Conservation (phyloP, 2,329 filamentous ascomycete species). For the Xylaria sp. region DNA sequence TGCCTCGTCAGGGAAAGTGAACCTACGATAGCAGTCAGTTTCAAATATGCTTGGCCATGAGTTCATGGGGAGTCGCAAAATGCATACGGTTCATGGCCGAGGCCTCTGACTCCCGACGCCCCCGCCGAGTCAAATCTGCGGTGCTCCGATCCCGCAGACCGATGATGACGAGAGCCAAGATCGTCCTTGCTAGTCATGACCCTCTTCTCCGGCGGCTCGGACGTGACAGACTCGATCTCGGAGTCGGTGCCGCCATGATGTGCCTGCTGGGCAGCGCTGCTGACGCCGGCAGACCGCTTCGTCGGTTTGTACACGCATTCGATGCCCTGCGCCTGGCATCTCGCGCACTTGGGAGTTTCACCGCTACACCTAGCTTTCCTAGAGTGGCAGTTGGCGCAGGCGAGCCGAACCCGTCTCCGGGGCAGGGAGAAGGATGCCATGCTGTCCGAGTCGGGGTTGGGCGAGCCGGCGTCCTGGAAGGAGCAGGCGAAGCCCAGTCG, state of each 20-base stretch:
- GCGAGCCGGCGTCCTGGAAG: constrained; percentile 51
- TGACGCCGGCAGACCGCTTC: constrained; percentile 35
- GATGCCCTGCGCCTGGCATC: constrained; percentile 54
- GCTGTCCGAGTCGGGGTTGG: constrained; percentile 38
- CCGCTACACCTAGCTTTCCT: constrained; percentile 62
- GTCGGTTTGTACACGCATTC: constrained; percentile 56
- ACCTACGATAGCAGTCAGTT: constrained; percentile 42
- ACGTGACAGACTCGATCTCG: constrained; percentile 38
- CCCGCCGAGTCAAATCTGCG: constrained; percentile 25
- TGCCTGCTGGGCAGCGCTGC: constrained; percentile 21
- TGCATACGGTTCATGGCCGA: constrained; percentile 32
- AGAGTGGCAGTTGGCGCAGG: constrained; percentile 60
- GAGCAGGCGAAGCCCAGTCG: constrained; percentile 61
- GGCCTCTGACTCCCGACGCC: constrained; percentile 19
- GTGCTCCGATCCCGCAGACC: constrained; percentile 33
- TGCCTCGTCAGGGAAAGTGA: constrained; percentile 46
- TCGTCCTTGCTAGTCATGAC: constrained; percentile 36
- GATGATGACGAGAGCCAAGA: constrained; percentile 37
- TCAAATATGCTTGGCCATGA: constrained; percentile 3
- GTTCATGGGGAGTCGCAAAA: constrained; percentile 17
- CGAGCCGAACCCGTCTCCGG: constrained; percentile 57
- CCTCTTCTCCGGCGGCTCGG: constrained; percentile 39
- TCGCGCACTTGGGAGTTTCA: constrained; percentile 58
- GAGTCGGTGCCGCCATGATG: constrained; percentile 36
- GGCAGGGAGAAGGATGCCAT: constrained; percentile 49